Percentiles rank a stretch among this genome's conserved stretches.
Conservation (phyloP, 2,329 filamentous ascomycete genomes). For the Venturiaceae sp. region DNA sequence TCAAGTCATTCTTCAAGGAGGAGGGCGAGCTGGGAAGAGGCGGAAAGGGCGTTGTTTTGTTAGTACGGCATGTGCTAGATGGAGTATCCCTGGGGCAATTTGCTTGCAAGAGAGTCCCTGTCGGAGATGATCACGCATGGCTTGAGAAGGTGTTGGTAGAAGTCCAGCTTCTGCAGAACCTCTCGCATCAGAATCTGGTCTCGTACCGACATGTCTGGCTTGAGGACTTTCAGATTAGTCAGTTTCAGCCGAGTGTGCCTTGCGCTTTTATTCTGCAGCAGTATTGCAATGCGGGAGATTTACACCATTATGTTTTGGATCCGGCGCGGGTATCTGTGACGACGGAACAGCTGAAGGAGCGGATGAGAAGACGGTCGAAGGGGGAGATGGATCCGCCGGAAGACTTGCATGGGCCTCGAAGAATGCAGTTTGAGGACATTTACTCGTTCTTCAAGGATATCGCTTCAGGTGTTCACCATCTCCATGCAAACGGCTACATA, state of each 20-base stretch:
- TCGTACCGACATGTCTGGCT: constrained; percentile 97
- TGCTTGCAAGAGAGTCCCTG: constrained; percentile 93
- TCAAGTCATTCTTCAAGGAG: constrained; percentile 85
- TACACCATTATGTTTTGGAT: constrained; percentile 78
- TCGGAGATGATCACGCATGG: constrained; percentile 89
- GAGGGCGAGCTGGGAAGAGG: constrained; percentile 79
- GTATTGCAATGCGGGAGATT: constrained; percentile 89
- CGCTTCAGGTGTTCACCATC: constrained; percentile 78
- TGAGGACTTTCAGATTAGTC: constrained; percentile 74
- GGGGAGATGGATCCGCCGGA: constrained; percentile 58
- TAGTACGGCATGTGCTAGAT: constrained; percentile 90
- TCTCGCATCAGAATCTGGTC: constrained; percentile 91
- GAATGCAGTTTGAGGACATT: constrained; percentile 76
- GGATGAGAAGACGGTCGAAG: constrained; percentile 71
- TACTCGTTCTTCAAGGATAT: constrained; percentile 96
- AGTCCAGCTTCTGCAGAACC: constrained; percentile 81
- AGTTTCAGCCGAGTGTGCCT: constrained; percentile 80
- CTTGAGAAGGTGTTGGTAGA: constrained; percentile 89
- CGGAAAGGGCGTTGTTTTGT: constrained; percentile 85
- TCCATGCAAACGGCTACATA: constrained; percentile 87
- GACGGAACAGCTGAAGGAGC: constrained; percentile 81
- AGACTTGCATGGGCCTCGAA: constrained; percentile 42
- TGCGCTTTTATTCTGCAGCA: constrained; percentile 97
- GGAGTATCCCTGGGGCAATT: constrained; percentile 82
- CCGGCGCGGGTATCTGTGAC: constrained; percentile 51